Conservation (phyloP, 176 grass and related monocot species). For the Carex cristatella region DNA sequence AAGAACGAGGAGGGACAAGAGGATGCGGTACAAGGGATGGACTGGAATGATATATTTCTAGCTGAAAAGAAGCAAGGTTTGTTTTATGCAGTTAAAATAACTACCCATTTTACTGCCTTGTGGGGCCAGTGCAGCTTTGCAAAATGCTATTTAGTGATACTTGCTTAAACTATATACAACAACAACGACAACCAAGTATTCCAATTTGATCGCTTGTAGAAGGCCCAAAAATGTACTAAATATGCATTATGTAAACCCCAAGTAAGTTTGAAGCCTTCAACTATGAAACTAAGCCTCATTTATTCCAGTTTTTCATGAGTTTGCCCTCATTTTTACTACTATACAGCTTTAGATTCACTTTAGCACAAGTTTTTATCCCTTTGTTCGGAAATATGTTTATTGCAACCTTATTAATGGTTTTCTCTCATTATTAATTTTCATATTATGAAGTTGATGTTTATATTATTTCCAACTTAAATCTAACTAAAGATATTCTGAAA, state of each 20-base stretch:
- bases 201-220: background rate
- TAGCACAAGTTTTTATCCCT: background rate
- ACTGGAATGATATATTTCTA: background rate
- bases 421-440: background rate
- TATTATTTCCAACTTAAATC: background rate
- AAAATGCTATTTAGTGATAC: background rate
- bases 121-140: background rate
- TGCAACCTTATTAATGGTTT: background rate
- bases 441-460: background rate
- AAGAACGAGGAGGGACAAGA: background rate
- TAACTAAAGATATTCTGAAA: background rate
- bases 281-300: background rate
- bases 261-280: background rate
- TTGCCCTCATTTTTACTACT: background rate
- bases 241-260: background rate
- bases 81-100: background rate
- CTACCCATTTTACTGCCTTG: background rate
- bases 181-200: too few species aligned
- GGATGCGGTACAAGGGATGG: slow-evolving; percentile 6
- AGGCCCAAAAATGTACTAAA: background rate
- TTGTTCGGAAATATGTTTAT: background rate
- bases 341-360: background rate
- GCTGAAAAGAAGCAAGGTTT: background rate
- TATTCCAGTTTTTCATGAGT: background rate
- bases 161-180: background rate